A percentile compares a stretch with the other conserved stretches of the same genome.
Evolutionary conservation across 2,329 filamentous ascomycete genomes (phyloP).

Genomic region (Fusarium sp.): DNA sequence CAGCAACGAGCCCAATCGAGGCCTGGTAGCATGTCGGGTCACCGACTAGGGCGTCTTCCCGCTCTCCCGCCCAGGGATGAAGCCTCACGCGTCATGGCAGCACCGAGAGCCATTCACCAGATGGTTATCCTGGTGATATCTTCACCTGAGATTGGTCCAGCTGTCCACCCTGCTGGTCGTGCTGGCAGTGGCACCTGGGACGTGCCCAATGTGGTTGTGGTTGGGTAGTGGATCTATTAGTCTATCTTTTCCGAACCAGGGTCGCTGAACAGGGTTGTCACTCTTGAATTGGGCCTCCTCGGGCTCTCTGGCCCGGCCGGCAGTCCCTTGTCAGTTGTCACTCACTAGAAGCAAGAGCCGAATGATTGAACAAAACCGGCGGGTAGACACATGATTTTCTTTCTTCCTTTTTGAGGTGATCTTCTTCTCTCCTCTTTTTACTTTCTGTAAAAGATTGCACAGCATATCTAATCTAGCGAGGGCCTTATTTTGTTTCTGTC

Average conservation of each 20-base stretch:
- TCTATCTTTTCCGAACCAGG: conserved; percentile 34
- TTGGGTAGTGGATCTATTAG: conserved; percentile 44
- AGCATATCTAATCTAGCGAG: conserved; percentile 20
- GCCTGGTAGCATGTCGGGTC: conserved; percentile 27
- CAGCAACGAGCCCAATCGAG: conserved; percentile 28
- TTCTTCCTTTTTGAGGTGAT: conserved; percentile 17
- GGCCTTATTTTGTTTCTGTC: conserved; percentile 13
- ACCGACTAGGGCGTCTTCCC: conserved; percentile 29
- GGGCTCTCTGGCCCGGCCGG: conserved; percentile 36
- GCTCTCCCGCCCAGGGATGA: conserved; percentile 29
- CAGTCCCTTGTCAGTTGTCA: conserved; percentile 17
- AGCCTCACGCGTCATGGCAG: conserved; percentile 35
- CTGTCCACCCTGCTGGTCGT: conserved; percentile 22
- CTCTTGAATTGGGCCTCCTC: conserved; percentile 47
- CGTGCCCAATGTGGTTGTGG: conserved; percentile 43
- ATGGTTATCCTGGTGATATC: neutral
- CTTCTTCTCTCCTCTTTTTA: conserved; percentile 22
- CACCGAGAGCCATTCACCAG: neutral
- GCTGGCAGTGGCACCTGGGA: conserved; percentile 16
- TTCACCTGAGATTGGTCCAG: conserved; percentile 34
- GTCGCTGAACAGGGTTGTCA: conserved; percentile 39
- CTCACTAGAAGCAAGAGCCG: conserved; percentile 15
- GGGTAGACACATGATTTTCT: conserved; percentile 14
- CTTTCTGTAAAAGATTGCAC: conserved; percentile 24
- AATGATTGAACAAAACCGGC: conserved; percentile 32